phyloP scores from a whole-genome alignment of 1,284 basidiomycete species.

The Sanghuangporus baumii region DNA sequence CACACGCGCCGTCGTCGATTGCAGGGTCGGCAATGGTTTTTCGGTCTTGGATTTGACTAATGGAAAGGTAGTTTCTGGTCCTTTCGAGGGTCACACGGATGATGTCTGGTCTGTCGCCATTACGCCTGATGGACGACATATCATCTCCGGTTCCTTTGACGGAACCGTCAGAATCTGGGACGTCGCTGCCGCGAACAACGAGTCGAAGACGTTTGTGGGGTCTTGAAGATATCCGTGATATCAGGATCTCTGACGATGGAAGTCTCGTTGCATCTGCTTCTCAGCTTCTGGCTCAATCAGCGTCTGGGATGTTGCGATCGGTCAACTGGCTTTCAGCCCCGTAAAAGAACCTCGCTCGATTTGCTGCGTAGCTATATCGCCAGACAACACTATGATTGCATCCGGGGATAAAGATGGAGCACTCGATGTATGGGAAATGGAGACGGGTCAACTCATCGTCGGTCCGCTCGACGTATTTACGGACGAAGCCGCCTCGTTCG shows the following conservation, averaged over 20 bases:
- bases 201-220: not conserved
- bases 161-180: not conserved
- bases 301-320: slow-evolving; percentile 1
- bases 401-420: slow-evolving; percentile 6
- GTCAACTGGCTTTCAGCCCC: not conserved
- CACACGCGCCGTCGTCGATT: not conserved
- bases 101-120: not conserved
- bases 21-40: not conserved
- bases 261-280: not conserved
- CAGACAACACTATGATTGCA: not conserved
- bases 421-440: not conserved
- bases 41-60: not conserved
- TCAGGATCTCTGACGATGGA: not conserved
- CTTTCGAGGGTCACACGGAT: not conserved
- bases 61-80: not conserved
- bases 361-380: slow-evolving; percentile 1
- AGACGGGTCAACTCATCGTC: not conserved
- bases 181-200: not conserved
- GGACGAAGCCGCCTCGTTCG: too few species aligned
- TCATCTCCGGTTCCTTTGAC: not conserved
- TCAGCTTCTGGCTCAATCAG: not conserved
- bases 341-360: not conserved
- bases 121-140: not conserved
- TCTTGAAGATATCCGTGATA: not conserved
- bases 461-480: slow-evolving; percentile 12